Evolutionary conservation across 2,329 filamentous ascomycete genomes (phyloP).

Genomic region (Alternaria sp.): DNA sequence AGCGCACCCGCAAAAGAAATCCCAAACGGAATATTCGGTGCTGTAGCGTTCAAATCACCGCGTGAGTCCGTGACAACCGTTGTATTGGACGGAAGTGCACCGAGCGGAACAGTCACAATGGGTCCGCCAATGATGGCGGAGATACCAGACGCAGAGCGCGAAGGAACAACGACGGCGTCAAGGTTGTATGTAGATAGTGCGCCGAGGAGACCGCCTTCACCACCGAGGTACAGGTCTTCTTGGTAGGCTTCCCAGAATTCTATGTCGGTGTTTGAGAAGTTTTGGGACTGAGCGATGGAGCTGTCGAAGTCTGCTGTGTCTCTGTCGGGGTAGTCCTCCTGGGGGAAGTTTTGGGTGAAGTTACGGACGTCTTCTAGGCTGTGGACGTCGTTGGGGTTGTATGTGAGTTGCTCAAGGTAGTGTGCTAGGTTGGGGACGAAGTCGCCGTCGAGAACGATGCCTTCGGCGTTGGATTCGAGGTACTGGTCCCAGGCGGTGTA

Average conservation of each 20-base stretch:
- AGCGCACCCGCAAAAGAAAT: slow-evolving; percentile 66
- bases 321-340: slow-evolving; percentile 67
- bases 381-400: slow-evolving; percentile 64
- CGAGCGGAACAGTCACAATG: slow-evolving; percentile 68
- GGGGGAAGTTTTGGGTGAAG: slow-evolving; percentile 61
- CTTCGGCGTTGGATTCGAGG: slow-evolving; percentile 48
- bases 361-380: slow-evolving; percentile 58
- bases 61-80: slow-evolving; percentile 54
- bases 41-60: slow-evolving; percentile 60
- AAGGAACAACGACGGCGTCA: slow-evolving; percentile 68
- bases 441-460: slow-evolving; percentile 62
- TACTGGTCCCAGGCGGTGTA: slow-evolving; percentile 61
- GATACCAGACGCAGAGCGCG: slow-evolving; percentile 54
- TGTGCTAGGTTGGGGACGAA: slow-evolving; percentile 63
- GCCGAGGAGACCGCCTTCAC: slow-evolving; percentile 65
- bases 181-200: slow-evolving; percentile 63
- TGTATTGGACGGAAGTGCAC: slow-evolving; percentile 59
- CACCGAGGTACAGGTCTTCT: slow-evolving; percentile 60
- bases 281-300: slow-evolving; percentile 52
- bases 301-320: slow-evolving; percentile 65
- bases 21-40: slow-evolving; percentile 66
- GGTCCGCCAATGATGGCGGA: slow-evolving; percentile 66
- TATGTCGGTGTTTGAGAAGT: slow-evolving; percentile 63
- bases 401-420: slow-evolving; percentile 63
- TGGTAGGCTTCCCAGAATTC: slow-evolving; percentile 65